Conservation (phyloP, 352 stramenopile genomes). For the Phytophthora macrochlamydospora region DNA sequence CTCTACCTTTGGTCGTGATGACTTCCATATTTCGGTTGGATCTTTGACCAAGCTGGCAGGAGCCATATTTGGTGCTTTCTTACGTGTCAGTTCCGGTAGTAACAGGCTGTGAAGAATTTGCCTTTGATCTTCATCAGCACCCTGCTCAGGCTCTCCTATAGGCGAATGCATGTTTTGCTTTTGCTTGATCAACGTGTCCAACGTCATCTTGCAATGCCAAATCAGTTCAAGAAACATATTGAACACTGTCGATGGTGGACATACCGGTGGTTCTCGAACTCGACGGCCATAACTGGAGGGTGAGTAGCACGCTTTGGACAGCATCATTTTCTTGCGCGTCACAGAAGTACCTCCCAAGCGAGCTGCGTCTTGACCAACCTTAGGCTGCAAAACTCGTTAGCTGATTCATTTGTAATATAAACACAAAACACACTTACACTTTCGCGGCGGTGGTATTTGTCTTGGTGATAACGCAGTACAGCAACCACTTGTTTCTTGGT, state of each 20-base stretch:
- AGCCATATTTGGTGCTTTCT: slow-evolving; percentile 3
- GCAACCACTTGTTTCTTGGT: slow-evolving; percentile 52
- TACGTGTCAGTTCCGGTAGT: slow-evolving; percentile 18
- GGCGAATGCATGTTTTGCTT: slow-evolving; percentile 2
- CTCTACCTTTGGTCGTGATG: slow-evolving; percentile 1
- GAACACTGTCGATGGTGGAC: not conserved
- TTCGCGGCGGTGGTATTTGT: slow-evolving; percentile 35
- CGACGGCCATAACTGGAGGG: slow-evolving; percentile 35
- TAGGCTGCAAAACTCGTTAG: slow-evolving; percentile 6
- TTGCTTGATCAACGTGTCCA: slow-evolving; percentile 55
- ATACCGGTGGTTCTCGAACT: slow-evolving; percentile 44
- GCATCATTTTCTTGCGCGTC: slow-evolving; percentile 49
- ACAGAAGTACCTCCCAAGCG: slow-evolving; percentile 13
- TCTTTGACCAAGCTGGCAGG: slow-evolving; percentile 11
- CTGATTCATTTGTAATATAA: not conserved
- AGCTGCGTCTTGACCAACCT: slow-evolving; percentile 11
- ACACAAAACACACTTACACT: slow-evolving; percentile 11
- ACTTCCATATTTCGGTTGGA: slow-evolving; percentile 40
- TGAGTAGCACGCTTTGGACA: slow-evolving; percentile 45
- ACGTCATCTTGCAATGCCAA: slow-evolving; percentile 37
- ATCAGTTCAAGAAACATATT: too few species aligned
- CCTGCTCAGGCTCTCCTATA: not conserved
- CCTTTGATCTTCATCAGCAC: slow-evolving; percentile 20
- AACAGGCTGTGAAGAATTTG: slow-evolving; percentile 20
- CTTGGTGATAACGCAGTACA: slow-evolving; percentile 41